Evolutionary conservation across 805 yeast species (phyloP), one percentile per base, ranked within the genome.

Genomic region (Jamesozyma hellenica): DNA sequence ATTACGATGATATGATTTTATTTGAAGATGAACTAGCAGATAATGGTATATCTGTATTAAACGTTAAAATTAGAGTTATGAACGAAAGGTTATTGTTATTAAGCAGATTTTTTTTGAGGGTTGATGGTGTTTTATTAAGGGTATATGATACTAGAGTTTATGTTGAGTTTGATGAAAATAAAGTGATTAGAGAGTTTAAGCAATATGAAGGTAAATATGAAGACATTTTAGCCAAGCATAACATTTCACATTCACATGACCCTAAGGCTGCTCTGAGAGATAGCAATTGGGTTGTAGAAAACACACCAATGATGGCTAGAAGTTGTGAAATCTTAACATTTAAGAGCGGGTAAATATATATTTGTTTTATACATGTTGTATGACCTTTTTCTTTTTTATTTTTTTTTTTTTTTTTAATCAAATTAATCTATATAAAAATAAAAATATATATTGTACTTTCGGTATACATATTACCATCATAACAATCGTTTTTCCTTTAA

Each of bases 1-100:
- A 84, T 58, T 92, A 76, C 55, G 96, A 87, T 55, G 96, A 90
- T 51, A 75, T 86, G 67, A 75, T 84, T 6, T 65, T 92, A 26
- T 92, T 75, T 56, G 99, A 92, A 56, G 99, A 92, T 55, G 99
- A 92, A 58, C 67, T 92, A 40, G 97, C 95, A 4, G 99, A 92
- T 58, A 92, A 90, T 58, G 99, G 99, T 7, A 82, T 86, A 14
- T 75, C 94, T 0, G 72, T 84, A 40, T 63, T 84, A 40, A 76
- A 77, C 38, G 77, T 79, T 28, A 88, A 88, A 59, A 74, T 92
- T 16, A 66, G 99, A 45, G 96, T 87, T 4, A 92, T 92, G 96
- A 78, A 78, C 6, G 73, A 79, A 38, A 74, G 95, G 44, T 56
- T 92, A 47, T 63, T 92, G 29, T 50, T 90, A 27, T 65, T 92